These are phyloP conservation scores for Cercospora brassicicola DNA, from an alignment of 2,329 filamentous ascomycete species.

Conservation along the genomic window DNA sequence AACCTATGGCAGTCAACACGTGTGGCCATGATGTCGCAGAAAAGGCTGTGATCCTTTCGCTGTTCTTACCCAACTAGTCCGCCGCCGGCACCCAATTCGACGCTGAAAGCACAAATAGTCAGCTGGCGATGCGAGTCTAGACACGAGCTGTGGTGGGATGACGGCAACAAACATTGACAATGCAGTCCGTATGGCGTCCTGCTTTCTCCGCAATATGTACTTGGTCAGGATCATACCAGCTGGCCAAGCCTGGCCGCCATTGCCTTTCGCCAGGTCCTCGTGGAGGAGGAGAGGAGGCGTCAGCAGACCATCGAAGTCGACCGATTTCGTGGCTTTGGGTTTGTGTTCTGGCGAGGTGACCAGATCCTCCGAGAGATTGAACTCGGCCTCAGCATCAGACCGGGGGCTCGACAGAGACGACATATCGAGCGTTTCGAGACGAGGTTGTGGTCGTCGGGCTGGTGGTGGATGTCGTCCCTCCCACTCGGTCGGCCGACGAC, in stretches of 20 bases:
- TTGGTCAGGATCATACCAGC: conserved; percentile 84
- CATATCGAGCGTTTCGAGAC: not conserved
- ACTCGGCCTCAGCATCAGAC: conserved; percentile 19
- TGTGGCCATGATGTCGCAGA: conserved; percentile 3
- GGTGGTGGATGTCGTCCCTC: not conserved
- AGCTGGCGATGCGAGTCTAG: conserved; percentile 14
- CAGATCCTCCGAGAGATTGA: conserved; percentile 55
- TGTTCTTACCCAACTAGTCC: conserved; percentile 68
- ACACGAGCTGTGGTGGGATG: conserved; percentile 8
- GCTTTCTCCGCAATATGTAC: conserved; percentile 77
- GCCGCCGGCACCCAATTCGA: conserved; percentile 89
- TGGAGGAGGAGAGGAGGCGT: conserved; percentile 68
- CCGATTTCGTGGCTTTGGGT: conserved; percentile 51
- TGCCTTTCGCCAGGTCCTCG: conserved; percentile 83
- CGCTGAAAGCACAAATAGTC: conserved; percentile 51
- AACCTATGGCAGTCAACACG: conserved; percentile 44
- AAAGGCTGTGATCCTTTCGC: not conserved
- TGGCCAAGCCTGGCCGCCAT: conserved; percentile 92
- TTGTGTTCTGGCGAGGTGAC: conserved; percentile 57
- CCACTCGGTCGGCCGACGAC: not conserved
- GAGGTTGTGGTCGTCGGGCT: not conserved
- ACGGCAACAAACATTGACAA: conserved; percentile 67
- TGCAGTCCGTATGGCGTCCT: conserved; percentile 61
- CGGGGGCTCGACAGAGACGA: not conserved
- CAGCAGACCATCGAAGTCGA: conserved; percentile 73